These are phyloP conservation scores for Leccinum boreale DNA, from an alignment of 768 basidiomycete genomes.

Conservation along the genomic window DNA sequence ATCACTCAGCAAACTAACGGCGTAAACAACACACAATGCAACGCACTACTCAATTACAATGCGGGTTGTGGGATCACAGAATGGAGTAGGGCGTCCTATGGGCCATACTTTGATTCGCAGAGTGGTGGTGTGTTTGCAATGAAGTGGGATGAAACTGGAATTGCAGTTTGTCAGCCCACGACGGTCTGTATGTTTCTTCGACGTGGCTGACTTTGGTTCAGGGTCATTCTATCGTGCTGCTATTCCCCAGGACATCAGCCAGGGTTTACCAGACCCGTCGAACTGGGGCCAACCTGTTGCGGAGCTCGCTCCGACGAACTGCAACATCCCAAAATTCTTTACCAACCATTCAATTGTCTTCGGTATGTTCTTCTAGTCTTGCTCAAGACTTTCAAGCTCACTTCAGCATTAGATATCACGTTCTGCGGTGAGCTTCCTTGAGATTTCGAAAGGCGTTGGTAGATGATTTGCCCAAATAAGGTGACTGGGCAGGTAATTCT, in stretches of 20 bases:
- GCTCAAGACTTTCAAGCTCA: slow-evolving; percentile 15
- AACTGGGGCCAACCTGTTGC: slow-evolving; percentile 72
- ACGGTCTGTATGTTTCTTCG: not conserved
- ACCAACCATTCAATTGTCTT: slow-evolving; percentile 72
- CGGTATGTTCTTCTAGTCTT: slow-evolving; percentile 42
- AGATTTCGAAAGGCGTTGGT: not conserved
- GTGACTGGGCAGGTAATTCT: slow-evolving; percentile 83
- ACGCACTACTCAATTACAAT: slow-evolving; percentile 52
- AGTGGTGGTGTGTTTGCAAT: slow-evolving; percentile 86
- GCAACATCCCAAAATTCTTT: slow-evolving; percentile 59
- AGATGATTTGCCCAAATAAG: slow-evolving; percentile 33
- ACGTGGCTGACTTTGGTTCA: slow-evolving; percentile 26
- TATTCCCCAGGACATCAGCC: slow-evolving; percentile 61
- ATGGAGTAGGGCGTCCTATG: slow-evolving; percentile 81
- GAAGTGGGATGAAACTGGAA: slow-evolving; percentile 81
- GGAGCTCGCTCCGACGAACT: slow-evolving; percentile 47
- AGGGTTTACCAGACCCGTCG: slow-evolving; percentile 60
- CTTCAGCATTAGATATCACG: slow-evolving; percentile 58
- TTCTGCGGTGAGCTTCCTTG: slow-evolving; percentile 61
- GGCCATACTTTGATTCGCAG: slow-evolving; percentile 73
- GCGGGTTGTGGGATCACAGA: slow-evolving; percentile 78
- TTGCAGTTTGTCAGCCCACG: slow-evolving; percentile 61
- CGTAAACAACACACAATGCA: slow-evolving; percentile 50
- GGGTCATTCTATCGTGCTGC: slow-evolving; percentile 84
- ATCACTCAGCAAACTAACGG: slow-evolving; percentile 44